phyloP scores from a whole-genome alignment of 257 asterid species.

The Solanum phureja region DNA sequence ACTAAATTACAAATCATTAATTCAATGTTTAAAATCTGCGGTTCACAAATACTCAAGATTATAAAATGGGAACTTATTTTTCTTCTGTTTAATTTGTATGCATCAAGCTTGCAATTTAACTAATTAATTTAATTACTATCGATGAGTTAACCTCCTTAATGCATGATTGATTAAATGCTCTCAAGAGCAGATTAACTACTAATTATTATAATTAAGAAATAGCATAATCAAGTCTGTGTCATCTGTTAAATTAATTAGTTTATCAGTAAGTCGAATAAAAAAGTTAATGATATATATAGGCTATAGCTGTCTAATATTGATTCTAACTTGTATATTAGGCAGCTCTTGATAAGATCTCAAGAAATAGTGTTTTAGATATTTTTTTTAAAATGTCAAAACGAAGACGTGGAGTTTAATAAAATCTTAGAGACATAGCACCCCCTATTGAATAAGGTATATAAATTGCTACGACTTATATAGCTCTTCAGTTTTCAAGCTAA shows the following conservation, averaged over 20 bases:
- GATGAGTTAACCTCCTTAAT: too few relatives aligned
- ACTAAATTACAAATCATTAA: neutral
- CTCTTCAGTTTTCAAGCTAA: neutral
- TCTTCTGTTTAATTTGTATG: neutral
- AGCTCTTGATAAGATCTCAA: neutral
- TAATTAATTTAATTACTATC: neutral
- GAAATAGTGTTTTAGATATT: neutral
- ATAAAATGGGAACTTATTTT: neutral
- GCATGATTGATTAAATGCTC: too few relatives aligned
- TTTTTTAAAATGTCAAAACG: neutral
- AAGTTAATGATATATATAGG: neutral
- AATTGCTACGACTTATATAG: neutral
- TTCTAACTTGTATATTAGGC: neutral
- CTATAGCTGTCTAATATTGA: too few relatives aligned
- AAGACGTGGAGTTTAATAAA: neutral
- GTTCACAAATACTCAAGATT: neutral
- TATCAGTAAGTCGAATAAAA: neutral
- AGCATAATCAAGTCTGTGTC: too few relatives aligned
- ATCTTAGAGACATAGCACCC: neutral
- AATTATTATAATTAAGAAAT: too few relatives aligned
- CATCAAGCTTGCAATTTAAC: neutral
- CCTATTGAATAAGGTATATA: neutral
- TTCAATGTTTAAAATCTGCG: neutral
- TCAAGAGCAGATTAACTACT: too few relatives aligned
- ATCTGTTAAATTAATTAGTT: neutral